Evolutionary conservation across 352 stramenopile species (phyloP), one percentile per base, ranked within the genome.

Genomic region (Phytophthora pinifolia): DNA sequence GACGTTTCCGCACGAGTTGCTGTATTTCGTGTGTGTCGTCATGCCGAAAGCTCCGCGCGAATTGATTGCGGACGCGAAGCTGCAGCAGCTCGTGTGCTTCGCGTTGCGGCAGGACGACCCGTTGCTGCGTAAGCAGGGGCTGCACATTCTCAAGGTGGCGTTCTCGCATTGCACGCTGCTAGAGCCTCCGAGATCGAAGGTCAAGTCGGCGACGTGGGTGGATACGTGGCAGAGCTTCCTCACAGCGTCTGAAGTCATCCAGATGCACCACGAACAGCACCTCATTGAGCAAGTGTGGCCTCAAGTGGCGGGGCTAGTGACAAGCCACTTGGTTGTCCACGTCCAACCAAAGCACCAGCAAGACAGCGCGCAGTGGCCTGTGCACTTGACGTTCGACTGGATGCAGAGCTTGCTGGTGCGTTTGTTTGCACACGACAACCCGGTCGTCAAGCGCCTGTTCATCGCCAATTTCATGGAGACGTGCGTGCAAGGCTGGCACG

Each of bases 281-380:
- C 36, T 94, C 18, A 73, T 94, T 51, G 84, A 92, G 48, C 82
- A 94, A 46, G 84, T 92, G 15, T 94, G 84, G 84, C 72, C 82
- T 9, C 83, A 92, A 18, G 74, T 94, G 18, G 72, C 72, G 10
- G 46, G 60, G 6, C 37, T 94, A 14, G 63, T 94, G 18, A 46
- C 72, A 15, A 62, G 45, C 6, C 70, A 71, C 20, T 62, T 87
- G 14, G 44, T 85, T 14, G 54, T 72, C 4, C 10, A 43, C 2
- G 13, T 15, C 1, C 31, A 52, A 8, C 30, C 15, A 12, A 36
- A 42, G 9, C n/a, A 29, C 4, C 25, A 61, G 17, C 31, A 62
- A 8, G 10, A 32, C 7, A 25, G 9, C 9, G 35, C 45, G 10
- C 27, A 65, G 3, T 89, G 78, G 79, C 79, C 83, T 0, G 68